These are phyloP conservation scores for Penicillium diatomitis DNA, from an alignment of 495 filamentous ascomycete species.

Conservation along the genomic window DNA sequence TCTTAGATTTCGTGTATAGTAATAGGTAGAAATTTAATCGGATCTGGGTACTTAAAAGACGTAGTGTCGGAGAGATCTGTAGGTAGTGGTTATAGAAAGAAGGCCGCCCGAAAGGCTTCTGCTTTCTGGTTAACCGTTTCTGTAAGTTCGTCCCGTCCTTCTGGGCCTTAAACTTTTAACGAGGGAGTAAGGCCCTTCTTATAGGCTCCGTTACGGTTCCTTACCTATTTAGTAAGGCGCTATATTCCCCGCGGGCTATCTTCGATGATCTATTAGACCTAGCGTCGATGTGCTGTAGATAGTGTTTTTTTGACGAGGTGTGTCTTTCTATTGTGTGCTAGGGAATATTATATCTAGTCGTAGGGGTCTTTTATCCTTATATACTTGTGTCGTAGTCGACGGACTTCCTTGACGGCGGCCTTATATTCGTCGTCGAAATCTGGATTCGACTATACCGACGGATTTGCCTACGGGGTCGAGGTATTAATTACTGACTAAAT, in stretches of 20 bases:
- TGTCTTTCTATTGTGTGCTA: conserved; percentile 5
- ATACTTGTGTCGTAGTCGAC: neutral
- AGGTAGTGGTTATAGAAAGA: conserved; percentile 3
- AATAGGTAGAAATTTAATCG: neutral
- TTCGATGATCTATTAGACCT: conserved; percentile 6
- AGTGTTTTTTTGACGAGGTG: conserved; percentile 2
- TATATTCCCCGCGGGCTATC: conserved; percentile 1
- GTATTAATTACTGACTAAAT: neutral
- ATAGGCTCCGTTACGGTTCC: neutral
- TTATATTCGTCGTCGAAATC: conserved; percentile 1
- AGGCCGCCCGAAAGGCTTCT: neutral
- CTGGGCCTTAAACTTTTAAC: neutral
- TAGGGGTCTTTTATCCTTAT: neutral
- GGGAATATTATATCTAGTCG: neutral
- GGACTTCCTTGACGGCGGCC: neutral
- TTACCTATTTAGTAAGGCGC: conserved; percentile 5
- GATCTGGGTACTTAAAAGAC: neutral
- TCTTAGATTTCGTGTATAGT: neutral
- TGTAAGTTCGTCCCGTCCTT: neutral
- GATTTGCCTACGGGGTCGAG: conserved; percentile 5
- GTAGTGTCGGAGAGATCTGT: conserved; percentile 1
- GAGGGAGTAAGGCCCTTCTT: neutral
- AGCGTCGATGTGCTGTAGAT: neutral
- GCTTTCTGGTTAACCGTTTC: neutral
- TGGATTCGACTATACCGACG: conserved; percentile 2